A percentile compares a stretch with the other conserved stretches of the same genome.
Evolutionary conservation across 306 rosid species (phyloP).

Genomic region (Arachis stenosperma): DNA sequence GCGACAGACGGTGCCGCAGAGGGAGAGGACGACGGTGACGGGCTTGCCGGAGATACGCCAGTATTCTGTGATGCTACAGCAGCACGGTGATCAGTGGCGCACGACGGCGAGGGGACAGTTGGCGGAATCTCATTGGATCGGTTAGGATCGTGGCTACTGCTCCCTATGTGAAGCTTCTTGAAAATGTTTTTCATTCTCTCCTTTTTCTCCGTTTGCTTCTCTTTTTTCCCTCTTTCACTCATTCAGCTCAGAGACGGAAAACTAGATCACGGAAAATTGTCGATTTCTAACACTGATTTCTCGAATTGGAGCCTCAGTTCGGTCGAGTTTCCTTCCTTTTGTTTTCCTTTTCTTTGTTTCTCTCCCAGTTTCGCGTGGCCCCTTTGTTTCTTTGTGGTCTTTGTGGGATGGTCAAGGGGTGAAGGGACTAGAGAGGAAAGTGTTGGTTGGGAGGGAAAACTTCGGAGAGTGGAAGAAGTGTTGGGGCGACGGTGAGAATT

Average conservation of each 20-base stretch:
- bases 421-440: slow-evolving; percentile 32
- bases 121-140: slow-evolving; percentile 67
- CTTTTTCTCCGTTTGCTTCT: slow-evolving; percentile 30
- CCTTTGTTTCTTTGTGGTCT: neutral
- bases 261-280: slow-evolving; percentile 17
- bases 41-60: slow-evolving; percentile 49
- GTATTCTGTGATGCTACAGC: slow-evolving; percentile 35
- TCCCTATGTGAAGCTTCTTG: slow-evolving; percentile 95
- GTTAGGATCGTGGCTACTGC: slow-evolving; percentile 74
- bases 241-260: slow-evolving; percentile 6
- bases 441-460: slow-evolving; percentile 56
- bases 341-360: neutral
- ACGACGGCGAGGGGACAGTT: slow-evolving; percentile 47
- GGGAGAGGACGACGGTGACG: slow-evolving; percentile 46
- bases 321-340: neutral
- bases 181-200: slow-evolving; percentile 89
- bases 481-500: neutral
- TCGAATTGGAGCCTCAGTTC: neutral
- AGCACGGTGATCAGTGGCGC: slow-evolving; percentile 52
- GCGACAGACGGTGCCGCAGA: slow-evolving; percentile 39
- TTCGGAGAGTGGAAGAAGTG: slow-evolving; percentile 24
- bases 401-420: slow-evolving; percentile 29
- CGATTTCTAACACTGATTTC: slow-evolving; percentile 1
- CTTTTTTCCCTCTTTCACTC: slow-evolving; percentile 48
- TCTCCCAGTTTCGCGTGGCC: slow-evolving; percentile 20